These are phyloP conservation scores for Tylopilus sp. DNA, from an alignment of 768 basidiomycete species.

Conservation along the genomic window DNA sequence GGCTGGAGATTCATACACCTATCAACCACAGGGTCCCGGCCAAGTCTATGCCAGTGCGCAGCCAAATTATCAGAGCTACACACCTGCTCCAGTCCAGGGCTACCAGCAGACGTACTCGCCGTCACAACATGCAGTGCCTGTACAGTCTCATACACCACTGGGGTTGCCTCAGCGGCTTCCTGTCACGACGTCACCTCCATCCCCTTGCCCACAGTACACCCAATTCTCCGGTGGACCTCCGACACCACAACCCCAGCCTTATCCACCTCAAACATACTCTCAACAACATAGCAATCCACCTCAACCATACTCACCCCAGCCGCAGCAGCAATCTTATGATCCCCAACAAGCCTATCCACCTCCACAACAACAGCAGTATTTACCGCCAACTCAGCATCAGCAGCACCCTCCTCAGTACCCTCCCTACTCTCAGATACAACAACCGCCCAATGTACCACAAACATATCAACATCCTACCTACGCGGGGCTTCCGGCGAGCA, in stretches of 20 bases:
- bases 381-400: too few relatives aligned
- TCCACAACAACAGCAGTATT: conserved; percentile 3
- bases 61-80: conserved; percentile 10
- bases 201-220: conserved; percentile 13
- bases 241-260: conserved; percentile 9
- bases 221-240: conserved; percentile 10
- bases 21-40: conserved; percentile 6
- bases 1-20: not conserved
- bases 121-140: conserved; percentile 6
- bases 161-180: conserved; percentile 15
- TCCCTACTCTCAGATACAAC: conserved; percentile 14
- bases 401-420: conserved; percentile 12
- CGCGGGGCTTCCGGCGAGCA: conserved; percentile 9
- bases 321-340: conserved; percentile 6
- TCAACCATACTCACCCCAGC: conserved; percentile 12
- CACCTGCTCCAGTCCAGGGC: not conserved
- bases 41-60: conserved; percentile 13
- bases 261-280: conserved; percentile 13
- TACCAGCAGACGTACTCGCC: conserved; percentile 6
- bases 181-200: not conserved
- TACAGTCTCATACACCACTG: conserved; percentile 8
- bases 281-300: conserved; percentile 5
- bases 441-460: conserved; percentile 12
- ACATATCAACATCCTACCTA: conserved; percentile 16
- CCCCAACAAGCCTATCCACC: conserved; percentile 11